Percentiles rank a stretch among this genome's conserved stretches.
phyloP scores from a whole-genome alignment of 805 yeast genomes.

The Blastobotrys chiropterorum region DNA sequence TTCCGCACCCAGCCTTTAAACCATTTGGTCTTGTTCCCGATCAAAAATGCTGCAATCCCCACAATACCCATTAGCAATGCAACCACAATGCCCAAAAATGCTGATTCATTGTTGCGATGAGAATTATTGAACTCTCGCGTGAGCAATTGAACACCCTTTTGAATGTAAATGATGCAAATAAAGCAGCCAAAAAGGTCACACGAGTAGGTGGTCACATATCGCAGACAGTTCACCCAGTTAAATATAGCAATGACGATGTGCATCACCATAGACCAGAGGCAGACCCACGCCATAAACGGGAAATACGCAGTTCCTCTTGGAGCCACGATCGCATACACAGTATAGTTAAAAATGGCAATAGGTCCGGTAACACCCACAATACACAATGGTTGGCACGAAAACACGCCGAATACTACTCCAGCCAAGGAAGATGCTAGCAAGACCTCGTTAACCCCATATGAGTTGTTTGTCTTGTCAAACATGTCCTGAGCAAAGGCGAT shows the following conservation, averaged over 20 bases:
- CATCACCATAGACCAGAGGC: slow-evolving; percentile 82
- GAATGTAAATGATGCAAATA: slow-evolving; percentile 79
- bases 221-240: slow-evolving; percentile 61
- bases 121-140: slow-evolving; percentile 55
- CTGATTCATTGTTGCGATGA: slow-evolving; percentile 28
- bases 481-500: slow-evolving; percentile 95
- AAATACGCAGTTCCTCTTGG: slow-evolving; percentile 54
- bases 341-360: slow-evolving; percentile 82
- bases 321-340: slow-evolving; percentile 66
- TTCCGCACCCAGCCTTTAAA: slow-evolving; percentile 55
- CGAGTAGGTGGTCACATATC: slow-evolving; percentile 70
- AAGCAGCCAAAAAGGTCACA: slow-evolving; percentile 93
- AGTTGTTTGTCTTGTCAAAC: slow-evolving; percentile 83
- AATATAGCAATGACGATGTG: slow-evolving; percentile 67
- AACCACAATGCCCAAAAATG: slow-evolving; percentile 68
- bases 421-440: slow-evolving; percentile 79
- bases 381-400: slow-evolving; percentile 87
- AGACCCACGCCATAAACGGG: slow-evolving; percentile 94
- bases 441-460: slow-evolving; percentile 90
- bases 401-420: slow-evolving; percentile 79
- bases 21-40: slow-evolving; percentile 60
- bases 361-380: slow-evolving; percentile 98
- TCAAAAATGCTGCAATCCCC: slow-evolving; percentile 55
- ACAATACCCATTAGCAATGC: slow-evolving; percentile 70
- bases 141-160: slow-evolving; percentile 83